Percentiles rank a stretch among this genome's conserved stretches.
Evolutionary conservation across 345 rosid species (phyloP).

Genomic region (Eucalyptus sp.): DNA sequence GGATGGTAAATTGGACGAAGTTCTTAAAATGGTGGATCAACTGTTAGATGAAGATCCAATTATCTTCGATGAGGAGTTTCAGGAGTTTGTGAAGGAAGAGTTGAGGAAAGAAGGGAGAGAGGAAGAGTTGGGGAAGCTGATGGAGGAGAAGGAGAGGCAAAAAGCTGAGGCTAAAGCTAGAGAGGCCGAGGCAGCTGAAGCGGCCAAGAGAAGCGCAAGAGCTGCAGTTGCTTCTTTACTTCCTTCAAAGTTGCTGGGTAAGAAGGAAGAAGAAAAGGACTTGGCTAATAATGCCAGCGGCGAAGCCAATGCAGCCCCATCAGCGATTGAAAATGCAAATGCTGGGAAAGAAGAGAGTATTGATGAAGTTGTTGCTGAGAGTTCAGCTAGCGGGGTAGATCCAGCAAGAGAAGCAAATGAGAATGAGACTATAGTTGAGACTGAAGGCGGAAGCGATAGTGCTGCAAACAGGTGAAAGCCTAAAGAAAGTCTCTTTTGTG

Average conservation of each 20-base stretch:
- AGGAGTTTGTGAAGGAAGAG: slow-evolving; percentile 64
- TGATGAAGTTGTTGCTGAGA: slow-evolving; percentile 1
- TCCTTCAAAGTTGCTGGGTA: slow-evolving; percentile 30
- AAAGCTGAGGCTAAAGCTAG: slow-evolving; percentile 88
- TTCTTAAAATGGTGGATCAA: slow-evolving; percentile 63
- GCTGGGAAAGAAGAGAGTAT: slow-evolving; percentile 4
- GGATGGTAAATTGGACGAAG: slow-evolving; percentile 52
- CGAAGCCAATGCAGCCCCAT: neutral
- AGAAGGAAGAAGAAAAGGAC: slow-evolving; percentile 24
- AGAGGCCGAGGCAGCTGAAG: slow-evolving; percentile 67
- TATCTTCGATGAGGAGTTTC: slow-evolving; percentile 52
- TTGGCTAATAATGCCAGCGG: neutral
- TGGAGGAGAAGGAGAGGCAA: slow-evolving; percentile 73
- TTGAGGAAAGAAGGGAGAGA: slow-evolving; percentile 68
- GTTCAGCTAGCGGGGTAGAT: neutral
- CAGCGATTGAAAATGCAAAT: neutral
- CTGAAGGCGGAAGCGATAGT: neutral
- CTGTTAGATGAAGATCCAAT: slow-evolving; percentile 61
- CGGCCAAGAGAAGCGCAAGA: slow-evolving; percentile 52
- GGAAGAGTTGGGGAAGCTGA: slow-evolving; percentile 60
- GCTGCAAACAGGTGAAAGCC: neutral
- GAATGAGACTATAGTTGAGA: neutral
- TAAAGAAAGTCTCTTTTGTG: neutral
- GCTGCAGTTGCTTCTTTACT: slow-evolving; percentile 39
- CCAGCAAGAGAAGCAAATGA: neutral